Evolutionary conservation across 371 early-diverging fungal species (phyloP).

Genomic region (Massospora cicadina): DNA sequence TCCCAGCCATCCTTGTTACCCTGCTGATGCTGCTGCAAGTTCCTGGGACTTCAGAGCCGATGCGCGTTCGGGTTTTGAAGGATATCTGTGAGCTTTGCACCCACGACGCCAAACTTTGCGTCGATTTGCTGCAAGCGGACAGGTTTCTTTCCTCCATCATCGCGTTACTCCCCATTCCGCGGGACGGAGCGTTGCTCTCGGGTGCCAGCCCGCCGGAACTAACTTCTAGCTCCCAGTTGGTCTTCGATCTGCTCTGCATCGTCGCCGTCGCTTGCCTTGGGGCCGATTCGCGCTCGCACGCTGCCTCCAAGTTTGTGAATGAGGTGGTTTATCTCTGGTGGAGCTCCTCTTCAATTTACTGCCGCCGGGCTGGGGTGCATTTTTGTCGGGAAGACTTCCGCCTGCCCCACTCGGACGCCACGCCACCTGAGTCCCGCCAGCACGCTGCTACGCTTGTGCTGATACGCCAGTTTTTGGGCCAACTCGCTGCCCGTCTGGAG

Average conservation of each 20-base stretch:
- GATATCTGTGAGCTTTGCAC: neutral
- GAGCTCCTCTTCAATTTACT: neutral
- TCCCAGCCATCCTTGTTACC: neutral
- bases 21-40: neutral
- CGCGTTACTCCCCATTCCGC: neutral
- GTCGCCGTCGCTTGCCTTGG: neutral
- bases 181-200: neutral
- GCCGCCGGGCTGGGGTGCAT: neutral
- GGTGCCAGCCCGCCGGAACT: neutral
- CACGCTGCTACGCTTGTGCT: neutral
- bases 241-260: neutral
- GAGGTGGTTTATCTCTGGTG: conserved; percentile 7
- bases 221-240: neutral
- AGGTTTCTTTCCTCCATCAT: neutral
- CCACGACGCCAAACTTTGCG: neutral
- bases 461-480: conserved; percentile 3
- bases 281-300: neutral
- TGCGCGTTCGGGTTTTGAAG: neutral
- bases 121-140: neutral
- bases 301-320: neutral
- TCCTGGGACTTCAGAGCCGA: neutral
- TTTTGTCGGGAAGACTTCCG: neutral
- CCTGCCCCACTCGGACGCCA: neutral
- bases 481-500: neutral
- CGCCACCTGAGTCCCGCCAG: neutral